Percentiles rank a stretch among this genome's conserved stretches.
These are phyloP conservation scores for Vitellaria paradoxa DNA, from an alignment of 179 eudicot genomes.

Conservation along the genomic window DNA sequence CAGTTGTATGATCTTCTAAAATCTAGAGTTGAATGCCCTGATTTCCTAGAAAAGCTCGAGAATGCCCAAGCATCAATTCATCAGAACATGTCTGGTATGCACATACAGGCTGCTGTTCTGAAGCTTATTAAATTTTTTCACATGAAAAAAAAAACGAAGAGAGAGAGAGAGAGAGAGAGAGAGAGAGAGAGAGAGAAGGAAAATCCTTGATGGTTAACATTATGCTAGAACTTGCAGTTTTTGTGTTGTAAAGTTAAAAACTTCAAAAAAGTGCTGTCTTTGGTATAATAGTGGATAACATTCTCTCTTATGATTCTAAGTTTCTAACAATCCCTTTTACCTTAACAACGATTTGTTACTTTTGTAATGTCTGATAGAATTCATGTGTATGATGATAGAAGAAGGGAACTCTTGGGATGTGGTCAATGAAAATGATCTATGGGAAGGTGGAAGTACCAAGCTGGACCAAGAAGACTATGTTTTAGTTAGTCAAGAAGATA, in stretches of 20 bases:
- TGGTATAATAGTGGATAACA: background rate
- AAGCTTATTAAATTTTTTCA: background rate
- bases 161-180: too few species aligned
- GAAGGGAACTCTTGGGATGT: constrained; percentile 93
- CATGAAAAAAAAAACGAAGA: too few species aligned
- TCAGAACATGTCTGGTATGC: constrained; percentile 62
- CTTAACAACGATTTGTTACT: background rate
- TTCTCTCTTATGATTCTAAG: background rate
- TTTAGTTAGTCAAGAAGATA: constrained; percentile 93
- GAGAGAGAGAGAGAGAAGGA: too few species aligned
- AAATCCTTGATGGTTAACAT: too few species aligned
- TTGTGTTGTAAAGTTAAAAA: too few species aligned
- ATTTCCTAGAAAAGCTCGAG: constrained; percentile 79
- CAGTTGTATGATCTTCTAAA: constrained; percentile 82
- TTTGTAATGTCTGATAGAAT: constrained; percentile 5
- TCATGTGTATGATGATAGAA: constrained; percentile 39
- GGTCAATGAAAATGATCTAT: constrained; percentile 76
- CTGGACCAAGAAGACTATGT: constrained; percentile 77
- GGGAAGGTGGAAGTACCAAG: constrained; percentile 61
- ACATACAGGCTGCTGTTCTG: background rate
- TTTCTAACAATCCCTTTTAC: background rate
- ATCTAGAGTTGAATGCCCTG: constrained; percentile 72
- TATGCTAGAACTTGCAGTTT: too few species aligned
- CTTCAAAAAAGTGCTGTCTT: too few species aligned
- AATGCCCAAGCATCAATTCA: constrained; percentile 62